Evolutionary conservation across 495 filamentous ascomycete species (phyloP), one percentile per base, ranked within the genome.

Genomic region (Neurospora intermedia): DNA sequence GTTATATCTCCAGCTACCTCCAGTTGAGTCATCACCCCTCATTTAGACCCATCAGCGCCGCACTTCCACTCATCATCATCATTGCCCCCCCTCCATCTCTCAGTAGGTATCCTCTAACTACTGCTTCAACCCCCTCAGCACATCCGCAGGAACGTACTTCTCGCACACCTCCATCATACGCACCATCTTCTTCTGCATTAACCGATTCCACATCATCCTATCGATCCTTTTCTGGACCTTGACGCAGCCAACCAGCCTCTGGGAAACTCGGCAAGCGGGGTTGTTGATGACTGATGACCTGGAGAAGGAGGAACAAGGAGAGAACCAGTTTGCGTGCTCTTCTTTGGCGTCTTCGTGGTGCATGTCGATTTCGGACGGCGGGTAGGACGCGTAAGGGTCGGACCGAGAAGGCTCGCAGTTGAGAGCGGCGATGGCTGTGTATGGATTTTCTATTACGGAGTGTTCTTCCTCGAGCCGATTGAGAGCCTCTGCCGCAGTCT

Each of bases 381-480:
- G 39, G 39, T 39, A 39, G 39, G 39, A 39, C 2, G 4, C 8
- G 39, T 6, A 39, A 1, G 4, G 4, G 39, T 39, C 9, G 39
- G 39, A 39, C 39, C 1, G 39, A 45, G n/a, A 9, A 45, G n/a
- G n/a, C 20, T 2, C 10, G n/a, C 9, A 6, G 48, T 62, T 35
- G 27, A 62, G 23, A 0, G 2, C 2, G 13, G 54, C 23, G 13
- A 62, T 62, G 13, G 2, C 13, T 0, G 38, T 39, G 38, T 39
- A 18, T 0, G 6, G 54, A 1, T 62, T 1, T 13, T 0, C 23
- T 0, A 3, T 13, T 1, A 3, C 23, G 0, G 23, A 35, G 8
- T 15, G 13, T 6, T 62, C 23, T 31, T 23, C 4, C 0, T 35
- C 54, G 0, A 31, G 23, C 54, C 16, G 23, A 2, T 35, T 35